Evolutionary conservation across 1,284 basidiomycete genomes (phyloP).

Genomic region (Dichomitus squalens): DNA sequence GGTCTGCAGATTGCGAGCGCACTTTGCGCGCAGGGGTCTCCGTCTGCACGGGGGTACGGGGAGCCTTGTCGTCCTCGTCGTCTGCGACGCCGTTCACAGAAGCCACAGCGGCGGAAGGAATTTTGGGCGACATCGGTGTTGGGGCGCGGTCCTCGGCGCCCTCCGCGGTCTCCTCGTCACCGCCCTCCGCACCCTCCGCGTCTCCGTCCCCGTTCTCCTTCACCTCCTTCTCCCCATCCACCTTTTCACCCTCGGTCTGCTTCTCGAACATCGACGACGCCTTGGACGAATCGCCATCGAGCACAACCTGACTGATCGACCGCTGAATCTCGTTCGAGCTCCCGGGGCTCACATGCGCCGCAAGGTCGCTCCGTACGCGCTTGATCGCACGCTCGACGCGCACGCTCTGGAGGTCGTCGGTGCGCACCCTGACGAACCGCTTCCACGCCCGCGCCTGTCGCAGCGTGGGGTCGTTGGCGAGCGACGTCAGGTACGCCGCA

Average conservation of each 20-base stretch:
- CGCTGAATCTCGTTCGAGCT: constrained; percentile 30
- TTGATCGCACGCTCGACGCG: constrained; percentile 87
- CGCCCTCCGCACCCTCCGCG: constrained; percentile 18
- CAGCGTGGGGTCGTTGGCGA: constrained; percentile 68
- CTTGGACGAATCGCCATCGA: constrained; percentile 25
- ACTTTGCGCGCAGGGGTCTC: constrained; percentile 38
- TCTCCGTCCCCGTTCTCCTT: constrained; percentile 7
- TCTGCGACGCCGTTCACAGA: constrained; percentile 15
- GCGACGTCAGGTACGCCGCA: constrained; percentile 76
- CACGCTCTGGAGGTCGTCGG: constrained; percentile 85
- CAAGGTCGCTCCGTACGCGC: constrained; percentile 83
- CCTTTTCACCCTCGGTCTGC: constrained; percentile 20
- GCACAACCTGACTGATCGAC: constrained; percentile 34
- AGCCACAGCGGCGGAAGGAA: constrained; percentile 12
- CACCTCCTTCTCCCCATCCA: constrained; percentile 30
- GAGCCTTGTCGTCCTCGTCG: constrained; percentile 32
- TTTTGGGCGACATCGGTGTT: constrained; percentile 30
- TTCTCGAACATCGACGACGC: constrained; percentile 5
- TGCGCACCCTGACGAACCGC: constrained; percentile 82
- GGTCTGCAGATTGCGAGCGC: constrained; percentile 78
- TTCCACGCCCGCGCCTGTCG: constrained; percentile 77
- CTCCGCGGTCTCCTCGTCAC: constrained; percentile 22
- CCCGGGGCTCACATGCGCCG: constrained; percentile 55
- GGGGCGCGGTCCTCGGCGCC: constrained; percentile 26
- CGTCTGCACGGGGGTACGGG: constrained; percentile 43